These are phyloP conservation scores for Ilyonectria destructans DNA, from an alignment of 2,329 filamentous ascomycete genomes.

Conservation along the genomic window DNA sequence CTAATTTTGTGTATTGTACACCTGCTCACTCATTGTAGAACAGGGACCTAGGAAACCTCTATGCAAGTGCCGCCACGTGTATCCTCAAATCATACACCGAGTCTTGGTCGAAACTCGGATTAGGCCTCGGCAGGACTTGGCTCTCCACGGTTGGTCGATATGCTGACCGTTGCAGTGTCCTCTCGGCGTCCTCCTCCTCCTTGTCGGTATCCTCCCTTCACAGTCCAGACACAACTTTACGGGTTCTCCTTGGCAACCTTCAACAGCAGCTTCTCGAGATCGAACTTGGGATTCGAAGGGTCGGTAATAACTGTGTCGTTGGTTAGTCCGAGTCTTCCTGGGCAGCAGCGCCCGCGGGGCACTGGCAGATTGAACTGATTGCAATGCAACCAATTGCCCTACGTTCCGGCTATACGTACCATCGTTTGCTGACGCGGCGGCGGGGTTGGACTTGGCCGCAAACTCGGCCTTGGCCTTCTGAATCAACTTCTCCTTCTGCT, in stretches of 20 bases:
- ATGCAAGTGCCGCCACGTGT: conserved; percentile 63
- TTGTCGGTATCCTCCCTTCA: conserved; percentile 45
- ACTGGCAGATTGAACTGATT: background rate
- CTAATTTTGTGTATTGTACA: conserved; percentile 71
- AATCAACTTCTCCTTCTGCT: conserved; percentile 94
- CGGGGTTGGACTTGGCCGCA: conserved; percentile 79
- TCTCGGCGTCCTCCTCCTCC: conserved; percentile 48
- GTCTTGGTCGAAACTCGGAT: conserved; percentile 52
- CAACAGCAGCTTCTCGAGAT: conserved; percentile 88
- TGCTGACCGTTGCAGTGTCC: conserved; percentile 45
- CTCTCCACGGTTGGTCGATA: conserved; percentile 44
- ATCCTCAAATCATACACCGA: conserved; percentile 59
- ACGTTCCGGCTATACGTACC: conserved; percentile 47
- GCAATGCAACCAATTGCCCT: conserved; percentile 2
- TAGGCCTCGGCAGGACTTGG: conserved; percentile 46
- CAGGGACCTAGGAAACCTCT: conserved; percentile 65
- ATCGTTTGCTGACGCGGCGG: conserved; percentile 53
- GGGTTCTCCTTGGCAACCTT: conserved; percentile 71
- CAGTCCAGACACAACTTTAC: conserved; percentile 53
- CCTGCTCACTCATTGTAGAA: conserved; percentile 64
- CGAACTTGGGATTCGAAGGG: conserved; percentile 90
- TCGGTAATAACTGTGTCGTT: conserved; percentile 63
- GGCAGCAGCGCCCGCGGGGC: background rate
- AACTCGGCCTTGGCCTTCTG: conserved; percentile 93
- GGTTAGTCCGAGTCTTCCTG: conserved; percentile 42